A percentile compares a stretch with the other conserved stretches of the same genome.
Conservation (phyloP, 208 protist species). For the Blastocrithidia nonstop region DNA sequence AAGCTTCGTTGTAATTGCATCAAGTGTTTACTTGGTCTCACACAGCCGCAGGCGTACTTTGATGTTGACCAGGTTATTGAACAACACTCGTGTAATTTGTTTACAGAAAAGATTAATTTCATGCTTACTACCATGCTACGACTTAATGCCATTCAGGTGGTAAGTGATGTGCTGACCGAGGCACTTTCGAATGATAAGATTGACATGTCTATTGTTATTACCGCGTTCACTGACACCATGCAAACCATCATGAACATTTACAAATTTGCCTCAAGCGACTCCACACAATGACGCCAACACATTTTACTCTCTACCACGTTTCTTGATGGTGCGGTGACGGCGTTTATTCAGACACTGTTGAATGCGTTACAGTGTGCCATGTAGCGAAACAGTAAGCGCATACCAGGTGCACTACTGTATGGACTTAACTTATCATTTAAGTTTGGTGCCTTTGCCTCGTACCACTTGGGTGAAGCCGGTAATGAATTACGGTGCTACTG, state of each 20-base stretch:
- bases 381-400: slow-evolving; percentile 7
- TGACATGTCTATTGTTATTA: slow-evolving; percentile 6
- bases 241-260: slow-evolving; percentile 85
- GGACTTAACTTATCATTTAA: slow-evolving; percentile 59
- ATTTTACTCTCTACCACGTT: slow-evolving; percentile 77
- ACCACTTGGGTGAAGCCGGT: slow-evolving; percentile 56
- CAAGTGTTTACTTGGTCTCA: slow-evolving; percentile 74
- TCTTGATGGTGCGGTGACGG: slow-evolving; percentile 51
- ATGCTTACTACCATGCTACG: slow-evolving; percentile 76
- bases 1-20: slow-evolving; percentile 83
- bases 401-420: slow-evolving; percentile 38
- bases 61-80: slow-evolving; percentile 20
- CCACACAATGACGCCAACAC: slow-evolving; percentile 82
- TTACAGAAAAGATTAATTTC: slow-evolving; percentile 82
- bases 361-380: slow-evolving; percentile 25
- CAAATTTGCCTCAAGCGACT: slow-evolving; percentile 56
- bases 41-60: slow-evolving; percentile 85
- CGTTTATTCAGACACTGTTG: slow-evolving; percentile 46
- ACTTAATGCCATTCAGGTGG: slow-evolving; percentile 66
- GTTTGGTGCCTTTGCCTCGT: slow-evolving; percentile 72
- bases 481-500: slow-evolving; percentile 50
- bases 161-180: slow-evolving; percentile 67
- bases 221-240: slow-evolving; percentile 61
- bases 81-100: slow-evolving; percentile 63
- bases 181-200: slow-evolving; percentile 16